Base-by-base conservation (phyloP, 768 basidiomycete species). In the Leccinum incarnatum region DNA sequence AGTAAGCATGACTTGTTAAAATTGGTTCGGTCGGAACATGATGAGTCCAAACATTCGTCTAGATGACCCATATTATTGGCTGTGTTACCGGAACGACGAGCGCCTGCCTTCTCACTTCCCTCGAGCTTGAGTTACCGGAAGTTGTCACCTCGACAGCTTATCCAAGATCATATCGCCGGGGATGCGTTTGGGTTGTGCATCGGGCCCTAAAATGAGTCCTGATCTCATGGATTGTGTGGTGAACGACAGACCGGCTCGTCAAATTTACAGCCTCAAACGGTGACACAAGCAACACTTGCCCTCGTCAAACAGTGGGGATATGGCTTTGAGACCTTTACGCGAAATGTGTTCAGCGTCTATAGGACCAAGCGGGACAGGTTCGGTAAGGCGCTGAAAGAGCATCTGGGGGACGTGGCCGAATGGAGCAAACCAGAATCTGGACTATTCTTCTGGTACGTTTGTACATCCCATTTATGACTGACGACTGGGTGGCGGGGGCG, bases 111-210 rank as follows among this genome's bases (percentile, higher is more conserved):
- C 48, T 49, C 29, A 49, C 23, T 49, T 49, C 25, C 25, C 45
- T 49, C 25, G 25, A 49, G 21, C 48, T 49, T 29, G 48, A 27
- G 7, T 4, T 49, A 29, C 25, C 48, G 14, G 25, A 49, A 3
- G 48, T 17, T 49, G 48, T 45, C 83, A 91, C 53, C 91, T 95
- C 67, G 93, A 95, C 68, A 88, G 87, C 68, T 78, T 95, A 59
- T 90, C 87, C 56, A 96, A 36, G 14, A 36, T 36, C 5, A 14
- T 36, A 0, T 5, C 34, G 34, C 12, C 34, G 14, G 34, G 34
- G 34, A 36, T 36, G 34, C 34, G 34, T 36, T 36, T 36, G 5
- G 34, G 34, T 36, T 36, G 34, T 4, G 34, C 34, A 12, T 36
- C 34, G 14, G 34, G 34, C 10, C 34, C 34, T 10, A 36, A 36